Evolutionary conservation across 164 flowering plant species (phyloP).

Genomic region (Tetrastigma voinierianum): DNA sequence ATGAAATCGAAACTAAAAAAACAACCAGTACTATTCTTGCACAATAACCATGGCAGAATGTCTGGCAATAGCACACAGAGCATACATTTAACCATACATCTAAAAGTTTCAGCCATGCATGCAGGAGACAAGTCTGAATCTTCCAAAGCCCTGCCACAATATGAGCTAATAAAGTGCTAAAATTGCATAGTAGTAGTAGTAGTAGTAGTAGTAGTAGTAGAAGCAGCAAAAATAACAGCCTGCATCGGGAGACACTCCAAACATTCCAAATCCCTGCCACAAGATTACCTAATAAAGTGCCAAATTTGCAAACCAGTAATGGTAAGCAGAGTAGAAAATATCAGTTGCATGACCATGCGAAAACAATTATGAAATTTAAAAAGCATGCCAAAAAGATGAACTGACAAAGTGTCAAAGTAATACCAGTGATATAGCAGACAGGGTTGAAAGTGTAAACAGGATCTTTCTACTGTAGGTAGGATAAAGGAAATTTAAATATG

Average conservation of each 20-base stretch:
- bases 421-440: no score
- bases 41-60: slow-evolving; percentile 85
- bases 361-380: not conserved
- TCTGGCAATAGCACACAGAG: slow-evolving; percentile 78
- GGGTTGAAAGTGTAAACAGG: no score
- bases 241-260: not conserved
- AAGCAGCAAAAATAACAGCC: not conserved
- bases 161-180: not conserved
- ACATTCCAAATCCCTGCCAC: no score
- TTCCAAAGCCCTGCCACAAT: slow-evolving; percentile 67
- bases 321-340: not conserved
- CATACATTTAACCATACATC: slow-evolving; percentile 83
- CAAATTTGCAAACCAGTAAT: not conserved
- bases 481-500: no score
- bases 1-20: not conserved
- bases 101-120: slow-evolving; percentile 77
- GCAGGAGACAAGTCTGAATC: slow-evolving; percentile 90
- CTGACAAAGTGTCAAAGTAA: no score
- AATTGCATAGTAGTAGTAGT: no score
- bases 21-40: slow-evolving; percentile 42
- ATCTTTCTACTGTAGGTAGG: no score
- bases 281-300: not conserved
- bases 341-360: not conserved
- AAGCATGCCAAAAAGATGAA: no score
- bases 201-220: no score